Evolutionary conservation across 805 yeast genomes (phyloP).

Genomic region (Barnettozyma populi): DNA sequence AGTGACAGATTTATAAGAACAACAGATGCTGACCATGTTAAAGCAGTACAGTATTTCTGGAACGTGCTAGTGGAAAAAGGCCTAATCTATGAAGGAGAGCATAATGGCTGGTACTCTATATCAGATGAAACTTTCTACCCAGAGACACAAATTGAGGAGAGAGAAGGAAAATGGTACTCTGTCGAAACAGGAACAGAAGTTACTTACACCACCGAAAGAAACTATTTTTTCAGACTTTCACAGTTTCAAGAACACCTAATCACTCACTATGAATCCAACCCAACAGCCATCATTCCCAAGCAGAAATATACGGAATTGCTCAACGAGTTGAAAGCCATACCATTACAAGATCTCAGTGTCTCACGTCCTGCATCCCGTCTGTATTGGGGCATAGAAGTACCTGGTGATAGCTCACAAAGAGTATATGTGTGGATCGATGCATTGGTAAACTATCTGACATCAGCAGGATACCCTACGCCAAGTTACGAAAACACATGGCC

Average conservation of each 20-base stretch:
- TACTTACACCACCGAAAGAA: conserved; percentile 66
- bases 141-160: conserved; percentile 55
- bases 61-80: conserved; percentile 49
- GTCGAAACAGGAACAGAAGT: conserved; percentile 78
- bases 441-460: conserved; percentile 73
- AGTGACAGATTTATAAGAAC: conserved; percentile 84
- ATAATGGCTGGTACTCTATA: conserved; percentile 91
- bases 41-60: conserved; percentile 71
- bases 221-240: conserved; percentile 79
- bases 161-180: conserved; percentile 35
- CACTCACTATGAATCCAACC: conserved; percentile 40
- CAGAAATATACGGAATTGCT: conserved; percentile 49
- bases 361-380: conserved; percentile 78
- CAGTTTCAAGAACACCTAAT: conserved; percentile 52
- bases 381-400: conserved; percentile 89
- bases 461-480: conserved; percentile 50
- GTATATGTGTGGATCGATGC: conserved; percentile 99
- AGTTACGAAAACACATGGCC: conserved; percentile 21
- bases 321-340: conserved; percentile 45
- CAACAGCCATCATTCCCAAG: conserved; percentile 62
- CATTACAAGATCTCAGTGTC: conserved; percentile 68
- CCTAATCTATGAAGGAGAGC: conserved; percentile 74
- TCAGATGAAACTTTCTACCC: conserved; percentile 95
- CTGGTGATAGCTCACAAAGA: conserved; percentile 68
- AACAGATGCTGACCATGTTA: conserved; percentile 74